Conservation (phyloP, 495 filamentous ascomycete species). For the Penicillium chermesinum region DNA sequence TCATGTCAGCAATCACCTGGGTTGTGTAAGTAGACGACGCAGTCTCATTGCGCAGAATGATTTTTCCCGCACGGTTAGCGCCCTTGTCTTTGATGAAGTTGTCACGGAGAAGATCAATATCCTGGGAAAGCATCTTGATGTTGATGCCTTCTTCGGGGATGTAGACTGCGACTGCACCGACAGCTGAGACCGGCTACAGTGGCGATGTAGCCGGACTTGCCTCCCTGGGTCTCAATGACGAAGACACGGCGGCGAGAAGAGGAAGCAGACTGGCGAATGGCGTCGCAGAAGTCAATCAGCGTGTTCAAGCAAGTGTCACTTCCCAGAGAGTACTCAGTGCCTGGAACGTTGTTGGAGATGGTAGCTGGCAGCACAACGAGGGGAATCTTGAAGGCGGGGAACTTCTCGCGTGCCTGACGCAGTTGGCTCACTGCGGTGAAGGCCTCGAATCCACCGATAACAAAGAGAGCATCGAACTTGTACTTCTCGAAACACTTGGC, state of each 20-base stretch:
- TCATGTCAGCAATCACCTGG: constrained; percentile 90
- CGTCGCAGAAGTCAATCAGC: constrained; percentile 93
- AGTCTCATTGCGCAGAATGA: constrained; percentile 92
- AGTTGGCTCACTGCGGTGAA: constrained; percentile 89
- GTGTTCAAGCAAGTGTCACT: constrained; percentile 97
- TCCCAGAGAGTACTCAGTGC: constrained; percentile 94
- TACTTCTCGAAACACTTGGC: constrained; percentile 81
- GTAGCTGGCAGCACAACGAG: constrained; percentile 93
- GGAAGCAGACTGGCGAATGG: constrained; percentile 93
- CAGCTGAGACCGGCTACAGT: constrained; percentile 81
- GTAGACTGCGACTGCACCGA: constrained; percentile 93
- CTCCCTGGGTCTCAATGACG: constrained; percentile 96
- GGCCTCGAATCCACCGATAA: constrained; percentile 95
- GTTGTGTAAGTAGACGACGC: constrained; percentile 87
- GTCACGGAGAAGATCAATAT: constrained; percentile 85
- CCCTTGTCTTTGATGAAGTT: constrained; percentile 83
- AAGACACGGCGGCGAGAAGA: constrained; percentile 90
- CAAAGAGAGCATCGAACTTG: constrained; percentile 83
- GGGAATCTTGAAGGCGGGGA: constrained; percentile 84
- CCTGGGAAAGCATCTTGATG: constrained; percentile 83
- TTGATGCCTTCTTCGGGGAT: constrained; percentile 95
- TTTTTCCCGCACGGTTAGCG: constrained; percentile 83
- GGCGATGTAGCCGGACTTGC: constrained; percentile 88
- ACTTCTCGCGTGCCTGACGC: constrained; percentile 69
- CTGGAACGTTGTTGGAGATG: constrained; percentile 96